These are phyloP conservation scores for Durio zibethinus DNA, from an alignment of 345 rosid species.

Conservation along the genomic window DNA sequence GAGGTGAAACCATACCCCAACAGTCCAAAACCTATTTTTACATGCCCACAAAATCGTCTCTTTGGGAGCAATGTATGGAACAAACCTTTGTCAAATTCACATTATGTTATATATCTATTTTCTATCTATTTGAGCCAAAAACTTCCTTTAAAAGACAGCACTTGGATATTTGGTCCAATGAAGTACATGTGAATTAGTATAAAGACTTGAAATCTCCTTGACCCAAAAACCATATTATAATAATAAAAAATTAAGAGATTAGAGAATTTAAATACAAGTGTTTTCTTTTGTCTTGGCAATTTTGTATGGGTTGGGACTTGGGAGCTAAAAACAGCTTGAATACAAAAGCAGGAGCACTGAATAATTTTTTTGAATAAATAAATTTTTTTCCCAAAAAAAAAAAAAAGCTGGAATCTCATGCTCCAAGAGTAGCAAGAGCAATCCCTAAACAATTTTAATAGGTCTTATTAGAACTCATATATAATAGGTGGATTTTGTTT, in stretches of 20 bases:
- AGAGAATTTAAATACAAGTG: background rate
- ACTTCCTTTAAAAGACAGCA: too few relatives aligned
- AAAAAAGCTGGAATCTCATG: too few relatives aligned
- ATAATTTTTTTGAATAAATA: too few relatives aligned
- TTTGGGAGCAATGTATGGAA: background rate
- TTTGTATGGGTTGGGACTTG: too few relatives aligned
- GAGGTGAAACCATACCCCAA: background rate
- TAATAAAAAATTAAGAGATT: too few relatives aligned
- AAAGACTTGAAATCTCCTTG: background rate
- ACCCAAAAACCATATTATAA: background rate
- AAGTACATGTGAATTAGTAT: background rate
- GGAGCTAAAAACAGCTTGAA: background rate
- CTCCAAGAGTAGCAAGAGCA: too few relatives aligned
- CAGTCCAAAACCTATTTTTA: background rate
- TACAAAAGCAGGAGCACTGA: background rate
- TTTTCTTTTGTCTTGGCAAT: background rate
- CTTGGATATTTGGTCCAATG: background rate
- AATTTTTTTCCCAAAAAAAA: too few relatives aligned
- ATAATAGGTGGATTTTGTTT: too few relatives aligned
- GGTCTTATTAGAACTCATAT: too few relatives aligned
- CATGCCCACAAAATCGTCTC: background rate
- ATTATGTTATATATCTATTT: too few relatives aligned
- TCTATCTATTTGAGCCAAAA: background rate
- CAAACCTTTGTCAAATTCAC: background rate
- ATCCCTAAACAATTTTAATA: too few relatives aligned